These are phyloP conservation scores for Chaetomium olivaceum DNA, from an alignment of 2,329 filamentous ascomycete species.

Conservation along the genomic window DNA sequence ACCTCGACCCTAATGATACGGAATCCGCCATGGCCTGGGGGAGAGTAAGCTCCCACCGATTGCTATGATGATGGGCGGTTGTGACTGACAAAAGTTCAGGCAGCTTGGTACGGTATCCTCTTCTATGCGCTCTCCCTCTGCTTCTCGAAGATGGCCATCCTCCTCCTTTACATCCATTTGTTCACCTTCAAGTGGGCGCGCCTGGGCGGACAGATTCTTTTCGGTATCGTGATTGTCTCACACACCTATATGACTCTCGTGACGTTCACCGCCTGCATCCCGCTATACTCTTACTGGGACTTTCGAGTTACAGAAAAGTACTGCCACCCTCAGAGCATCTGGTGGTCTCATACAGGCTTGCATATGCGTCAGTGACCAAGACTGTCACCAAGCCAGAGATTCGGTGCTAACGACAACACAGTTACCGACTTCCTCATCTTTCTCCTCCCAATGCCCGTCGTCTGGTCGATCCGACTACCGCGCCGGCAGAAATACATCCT, in stretches of 20 bases:
- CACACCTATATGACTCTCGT: slow-evolving; percentile 33
- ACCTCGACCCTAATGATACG: slow-evolving; percentile 27
- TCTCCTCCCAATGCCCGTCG: slow-evolving; percentile 43
- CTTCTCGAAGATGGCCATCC: slow-evolving; percentile 36
- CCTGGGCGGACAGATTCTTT: slow-evolving; percentile 34
- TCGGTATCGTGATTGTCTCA: slow-evolving; percentile 33
- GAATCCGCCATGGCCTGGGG: slow-evolving; percentile 22
- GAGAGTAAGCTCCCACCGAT: slow-evolving; percentile 22
- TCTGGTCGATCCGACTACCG: slow-evolving; percentile 23
- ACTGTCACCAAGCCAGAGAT: too few relatives aligned
- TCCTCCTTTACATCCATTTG: slow-evolving; percentile 36
- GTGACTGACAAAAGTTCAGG: slow-evolving; percentile 9
- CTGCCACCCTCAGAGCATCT: slow-evolving; percentile 29
- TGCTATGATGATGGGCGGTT: neutral
- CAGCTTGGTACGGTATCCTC: slow-evolving; percentile 35
- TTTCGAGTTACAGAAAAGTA: slow-evolving; percentile 25
- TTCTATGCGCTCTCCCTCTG: slow-evolving; percentile 35
- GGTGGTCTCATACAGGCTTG: slow-evolving; percentile 31
- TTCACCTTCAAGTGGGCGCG: slow-evolving; percentile 37
- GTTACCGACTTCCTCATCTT: slow-evolving; percentile 41
- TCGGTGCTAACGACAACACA: neutral
- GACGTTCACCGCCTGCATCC: slow-evolving; percentile 36
- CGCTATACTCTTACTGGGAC: slow-evolving; percentile 37
- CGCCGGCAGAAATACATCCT: slow-evolving; percentile 27
- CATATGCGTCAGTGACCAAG: slow-evolving; percentile 27